phyloP scores from a whole-genome alignment of 371 early-diverging fungal genomes.

The Fennellomyces sp. region DNA sequence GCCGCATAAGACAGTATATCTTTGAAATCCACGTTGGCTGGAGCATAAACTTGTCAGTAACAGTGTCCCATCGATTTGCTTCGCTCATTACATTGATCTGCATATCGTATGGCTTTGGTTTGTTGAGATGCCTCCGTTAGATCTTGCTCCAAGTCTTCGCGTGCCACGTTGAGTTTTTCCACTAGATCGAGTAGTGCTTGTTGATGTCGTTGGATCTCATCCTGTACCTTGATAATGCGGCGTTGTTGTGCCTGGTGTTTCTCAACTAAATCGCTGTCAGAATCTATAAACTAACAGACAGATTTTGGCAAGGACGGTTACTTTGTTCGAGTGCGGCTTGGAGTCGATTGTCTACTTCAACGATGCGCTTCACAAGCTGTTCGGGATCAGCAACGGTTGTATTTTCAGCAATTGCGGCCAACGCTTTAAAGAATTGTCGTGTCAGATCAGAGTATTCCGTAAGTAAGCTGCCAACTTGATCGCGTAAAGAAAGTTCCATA shows the following conservation, averaged over 20 bases:
- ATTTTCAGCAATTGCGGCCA: conserved; percentile 35
- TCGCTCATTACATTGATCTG: conserved; percentile 32
- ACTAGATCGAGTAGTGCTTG: conserved; percentile 33
- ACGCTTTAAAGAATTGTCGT: conserved; percentile 34
- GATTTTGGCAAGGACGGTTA: conserved; percentile 13
- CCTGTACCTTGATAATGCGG: conserved; percentile 45
- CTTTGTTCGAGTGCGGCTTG: conserved; percentile 47
- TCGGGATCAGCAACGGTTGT: conserved; percentile 26
- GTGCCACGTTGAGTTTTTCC: conserved; percentile 29
- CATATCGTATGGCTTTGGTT: conserved; percentile 35
- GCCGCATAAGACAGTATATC: conserved; percentile 55
- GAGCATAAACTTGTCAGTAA: background rate
- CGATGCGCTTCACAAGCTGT: conserved; percentile 31
- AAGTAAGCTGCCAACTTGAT: conserved; percentile 42
- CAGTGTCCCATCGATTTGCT: background rate
- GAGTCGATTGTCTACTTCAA: conserved; percentile 29
- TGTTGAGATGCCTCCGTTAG: conserved; percentile 38
- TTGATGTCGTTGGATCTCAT: conserved; percentile 47
- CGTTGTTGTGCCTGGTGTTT: conserved; percentile 49
- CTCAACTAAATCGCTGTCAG: conserved; percentile 49
- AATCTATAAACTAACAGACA: no score
- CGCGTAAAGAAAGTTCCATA: conserved; percentile 44
- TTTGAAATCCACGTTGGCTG: conserved; percentile 50
- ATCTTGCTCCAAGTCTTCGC: conserved; percentile 31
- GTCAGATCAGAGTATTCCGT: conserved; percentile 39